Base-by-base conservation (phyloP, 1,139 yeast species). In the Yamadazyma sp. region DNA sequence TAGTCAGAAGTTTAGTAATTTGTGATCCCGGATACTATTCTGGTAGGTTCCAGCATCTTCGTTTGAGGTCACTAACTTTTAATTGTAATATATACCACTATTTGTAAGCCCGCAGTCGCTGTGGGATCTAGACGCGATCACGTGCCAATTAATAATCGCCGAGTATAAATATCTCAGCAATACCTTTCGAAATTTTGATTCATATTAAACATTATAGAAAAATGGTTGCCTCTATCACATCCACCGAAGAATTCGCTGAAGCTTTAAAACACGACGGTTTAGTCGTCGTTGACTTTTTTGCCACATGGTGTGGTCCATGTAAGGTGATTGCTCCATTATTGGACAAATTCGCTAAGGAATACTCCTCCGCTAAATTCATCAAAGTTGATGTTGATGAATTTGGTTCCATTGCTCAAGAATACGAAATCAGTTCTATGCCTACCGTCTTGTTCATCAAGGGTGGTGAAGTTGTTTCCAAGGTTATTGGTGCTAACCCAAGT, bases 271-370 rank as follows among this genome's bases (percentile, higher is more conserved):
- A 71, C 58, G 66, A 70, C 47, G 76, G 83, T 44, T 65, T 83
- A 61, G 80, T 86, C 49, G 94, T 86, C 27, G 84, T 87, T 45
- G 96, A 88, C 62, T 88, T 86, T 62, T 83, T 76, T 56, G 96
- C 96, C 38, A 78, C 84, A 37, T 88, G 96, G 96, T 88, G 96
- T 67, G 95, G 92, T 39, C 96, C 96, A 31, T 88, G 96, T 69
- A 85, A 84, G 62, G 86, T 86, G 56, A 81, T 88, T 62, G 78
- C 90, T 24, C 96, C 96, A 43, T 62, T 80, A 49, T 66, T 87
- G 52, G 87, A 84, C 48, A 80, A 84, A 61, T 76, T 85, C 47
- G 49, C 73, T 28, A 50, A 50, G 14, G 70, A 70, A 52, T 66
- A 63, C 62, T 36, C 63, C 25, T 63, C 70, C 34, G 90, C 83